These are phyloP conservation scores for Mycogone perniciosa DNA, from an alignment of 2,329 filamentous ascomycete genomes.

Conservation along the genomic window DNA sequence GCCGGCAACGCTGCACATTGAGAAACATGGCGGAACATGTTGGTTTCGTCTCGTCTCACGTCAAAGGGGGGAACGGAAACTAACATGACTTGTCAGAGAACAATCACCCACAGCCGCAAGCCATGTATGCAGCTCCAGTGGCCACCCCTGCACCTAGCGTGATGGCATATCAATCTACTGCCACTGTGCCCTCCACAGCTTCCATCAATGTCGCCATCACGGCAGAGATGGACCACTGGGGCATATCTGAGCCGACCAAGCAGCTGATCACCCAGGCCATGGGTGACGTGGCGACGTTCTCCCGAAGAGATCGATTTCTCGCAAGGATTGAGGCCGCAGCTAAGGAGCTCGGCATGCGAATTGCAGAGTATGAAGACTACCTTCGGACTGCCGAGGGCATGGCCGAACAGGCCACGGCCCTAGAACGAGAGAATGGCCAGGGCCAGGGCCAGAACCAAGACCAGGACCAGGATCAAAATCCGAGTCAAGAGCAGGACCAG, in stretches of 20 bases:
- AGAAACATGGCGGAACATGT: not conserved
- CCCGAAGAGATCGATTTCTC: slow-evolving; percentile 40
- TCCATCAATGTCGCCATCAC: slow-evolving; percentile 3
- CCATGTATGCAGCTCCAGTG: slow-evolving; percentile 19
- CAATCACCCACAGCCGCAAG: slow-evolving; percentile 34
- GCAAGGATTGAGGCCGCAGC: slow-evolving; percentile 49
- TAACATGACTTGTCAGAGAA: slow-evolving; percentile 31
- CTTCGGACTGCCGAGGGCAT: slow-evolving; percentile 22
- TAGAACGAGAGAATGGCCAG: slow-evolving; percentile 19
- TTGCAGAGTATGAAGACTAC: slow-evolving; percentile 46
- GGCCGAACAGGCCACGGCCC: slow-evolving; percentile 21
- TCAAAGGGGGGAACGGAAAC: not conserved
- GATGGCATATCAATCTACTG: slow-evolving; percentile 1
- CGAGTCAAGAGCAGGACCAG: not conserved
- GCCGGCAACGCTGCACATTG: not conserved
- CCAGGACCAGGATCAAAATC: not conserved
- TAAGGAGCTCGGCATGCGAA: slow-evolving; percentile 47
- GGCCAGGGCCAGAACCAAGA: not conserved
- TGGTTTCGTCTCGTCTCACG: not conserved
- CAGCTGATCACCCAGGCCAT: slow-evolving; percentile 34
- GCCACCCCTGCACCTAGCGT: slow-evolving; percentile 17
- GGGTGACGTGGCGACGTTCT: slow-evolving; percentile 37
- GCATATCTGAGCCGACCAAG: slow-evolving; percentile 16
- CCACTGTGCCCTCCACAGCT: slow-evolving; percentile 1
- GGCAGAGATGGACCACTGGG: slow-evolving; percentile 31